Base-by-base conservation (phyloP, 176 grass and related monocot species). In the Musa troglodytarum region DNA sequence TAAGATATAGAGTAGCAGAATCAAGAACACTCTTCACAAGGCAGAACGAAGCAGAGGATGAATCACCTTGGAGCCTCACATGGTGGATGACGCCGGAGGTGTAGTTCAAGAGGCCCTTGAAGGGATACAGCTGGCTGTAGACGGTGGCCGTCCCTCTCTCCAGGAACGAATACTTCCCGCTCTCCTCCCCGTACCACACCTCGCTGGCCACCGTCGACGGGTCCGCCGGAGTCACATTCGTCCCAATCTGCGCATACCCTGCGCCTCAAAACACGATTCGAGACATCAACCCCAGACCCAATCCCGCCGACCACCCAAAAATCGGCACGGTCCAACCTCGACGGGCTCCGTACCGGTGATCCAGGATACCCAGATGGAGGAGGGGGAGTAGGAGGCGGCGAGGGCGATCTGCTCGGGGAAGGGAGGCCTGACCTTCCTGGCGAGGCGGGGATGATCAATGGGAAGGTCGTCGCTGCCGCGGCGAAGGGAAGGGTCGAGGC, bases 51-150 rank as follows among this genome's bases (percentile, higher is more conserved):
- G 63, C 9, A 68, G 66, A 28, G 8, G 6, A 24, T 55, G 54
- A 22, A 81, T 57, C 55, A 88, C 86, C 84, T 0, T 79, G 58
- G 49, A 93, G 83, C 54, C 86, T 85, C 50, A 98, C 90, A 86
- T 98, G 90, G 75, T 98, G 90, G 76, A 91, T 89, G 72, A 82
- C 80, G 63, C 80, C 90, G 0, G 90, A 93, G 51, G 88, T 98
- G 81, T 98, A 98, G 81, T 98, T 98, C 63, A 88, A 80, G 70
- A 98, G 82, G 56, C 88, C 90, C 2, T 83, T 49, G 72, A 85
- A 93, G 3, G 94, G 94, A 83, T 93, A 98, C n/a, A 93, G 75
- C 80, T 98, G 94, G 80, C 88, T 93, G 82, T 93, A 98, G 50
- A 93, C 85, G 72, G 86, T 82, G 24, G 94, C 80, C 65, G 69